Evolutionary conservation across 495 filamentous ascomycete genomes (phyloP), one percentile per base, ranked within the genome.

Genomic region (Trichoderma asperelloides): DNA sequence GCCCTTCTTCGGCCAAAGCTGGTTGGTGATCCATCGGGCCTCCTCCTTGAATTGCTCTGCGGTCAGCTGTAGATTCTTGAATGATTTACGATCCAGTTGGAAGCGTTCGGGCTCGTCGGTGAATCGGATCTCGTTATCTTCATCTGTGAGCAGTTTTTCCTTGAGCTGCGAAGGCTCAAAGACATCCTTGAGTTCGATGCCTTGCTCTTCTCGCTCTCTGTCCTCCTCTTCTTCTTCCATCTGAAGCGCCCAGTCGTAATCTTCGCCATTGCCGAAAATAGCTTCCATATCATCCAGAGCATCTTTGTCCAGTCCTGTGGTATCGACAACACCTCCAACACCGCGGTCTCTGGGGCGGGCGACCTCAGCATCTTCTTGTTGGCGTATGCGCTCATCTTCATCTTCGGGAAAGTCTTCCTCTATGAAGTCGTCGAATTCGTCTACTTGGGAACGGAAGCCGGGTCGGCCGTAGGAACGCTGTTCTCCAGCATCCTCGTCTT

Each of bases 391-490:
- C 70, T 94, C 86, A 49, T 85, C 91, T 66, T 95, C 92, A 68
- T 97, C 93, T 67, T 92, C 92, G 47, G 93, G 89, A 65, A 90
- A 93, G 70, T 97, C 95, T 69, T 97, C 91, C 71, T 97, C 94
- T 72, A 98, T 98, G 78, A 98, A 98, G 74, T 93, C 95, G 65
- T 90, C 95, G 72, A 98, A 93, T 73, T 98, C 95, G 74, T 96
- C 91, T 28, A 84, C 85, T 62, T 85, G 76, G n/a, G 79, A 75
- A 79, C 81, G 74, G 72, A 84, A 76, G 72, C 83, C 76, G 41
- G 77, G 75, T 68, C 80, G 74, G 30, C 81, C 79, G 64, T 85
- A 81, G 7, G 82, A 74, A 27, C 78, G 78, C 39, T 85, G 84
- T 25, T 92, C 90, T 62, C 83, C 85, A 33, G 71, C 69, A n/a